phyloP scores from a whole-genome alignment of 768 basidiomycete genomes.

The Pholiota microspora region DNA sequence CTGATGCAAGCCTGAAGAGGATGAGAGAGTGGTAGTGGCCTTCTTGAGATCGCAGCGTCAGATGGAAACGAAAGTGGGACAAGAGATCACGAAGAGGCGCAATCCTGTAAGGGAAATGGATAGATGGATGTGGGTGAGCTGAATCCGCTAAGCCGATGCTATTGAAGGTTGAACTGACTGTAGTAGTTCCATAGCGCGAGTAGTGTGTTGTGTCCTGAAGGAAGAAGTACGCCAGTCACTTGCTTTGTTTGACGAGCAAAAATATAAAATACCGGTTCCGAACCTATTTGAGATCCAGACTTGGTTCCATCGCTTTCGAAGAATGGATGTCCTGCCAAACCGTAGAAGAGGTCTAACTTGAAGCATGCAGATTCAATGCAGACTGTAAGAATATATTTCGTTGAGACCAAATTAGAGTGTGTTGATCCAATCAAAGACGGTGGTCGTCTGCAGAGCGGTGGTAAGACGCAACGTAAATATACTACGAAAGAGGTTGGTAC shows the following conservation, averaged over 20 bases:
- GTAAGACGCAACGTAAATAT: neutral
- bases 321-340: too few relatives aligned
- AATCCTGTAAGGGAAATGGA: constrained; percentile 31
- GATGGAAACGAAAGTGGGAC: constrained; percentile 57
- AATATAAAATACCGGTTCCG: too few relatives aligned
- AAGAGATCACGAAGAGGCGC: constrained; percentile 41
- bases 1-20: constrained; percentile 57
- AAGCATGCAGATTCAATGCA: too few relatives aligned
- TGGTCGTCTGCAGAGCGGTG: neutral
- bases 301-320: neutral
- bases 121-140: neutral
- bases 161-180: constrained; percentile 20
- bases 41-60: constrained; percentile 58
- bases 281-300: neutral
- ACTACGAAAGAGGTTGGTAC: neutral
- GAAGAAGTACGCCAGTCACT: neutral
- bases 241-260: neutral
- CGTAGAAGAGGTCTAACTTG: too few relatives aligned
- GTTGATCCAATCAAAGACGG: too few relatives aligned
- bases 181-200: constrained; percentile 17
- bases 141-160: neutral
- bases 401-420: too few relatives aligned
- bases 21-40: constrained; percentile 62
- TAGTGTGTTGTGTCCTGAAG: neutral
- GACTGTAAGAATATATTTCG: too few relatives aligned